Percentiles rank a stretch among this genome's conserved stretches.
phyloP scores from a whole-genome alignment of 2,329 filamentous ascomycete species.

The Arthrobotrys sphaeroides region DNA sequence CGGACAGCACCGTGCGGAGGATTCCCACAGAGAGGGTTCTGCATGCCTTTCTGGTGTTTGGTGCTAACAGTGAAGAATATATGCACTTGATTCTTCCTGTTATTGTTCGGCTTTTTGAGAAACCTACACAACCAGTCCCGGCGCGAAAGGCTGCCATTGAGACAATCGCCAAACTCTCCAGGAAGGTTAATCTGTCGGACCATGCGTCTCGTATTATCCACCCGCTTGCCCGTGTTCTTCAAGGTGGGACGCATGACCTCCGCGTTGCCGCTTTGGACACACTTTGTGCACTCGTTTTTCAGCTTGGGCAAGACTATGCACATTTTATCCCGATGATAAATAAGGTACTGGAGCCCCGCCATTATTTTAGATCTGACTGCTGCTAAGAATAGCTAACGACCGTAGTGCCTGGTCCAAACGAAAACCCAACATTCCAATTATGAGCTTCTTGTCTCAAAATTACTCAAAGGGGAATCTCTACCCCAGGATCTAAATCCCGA shows the following conservation, averaged over 20 bases:
- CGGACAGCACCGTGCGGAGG: slow-evolving; percentile 79
- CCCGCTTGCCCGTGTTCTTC: slow-evolving; percentile 83
- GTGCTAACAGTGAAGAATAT: slow-evolving; percentile 94
- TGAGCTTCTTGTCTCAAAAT: slow-evolving; percentile 86
- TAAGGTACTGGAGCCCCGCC: slow-evolving; percentile 67
- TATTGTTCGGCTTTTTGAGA: slow-evolving; percentile 93
- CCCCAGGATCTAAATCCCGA: slow-evolving; percentile 93
- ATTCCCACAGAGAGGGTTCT: slow-evolving; percentile 87
- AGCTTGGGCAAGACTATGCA: slow-evolving; percentile 92
- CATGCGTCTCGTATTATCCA: slow-evolving; percentile 97
- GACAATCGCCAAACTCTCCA: slow-evolving; percentile 89
- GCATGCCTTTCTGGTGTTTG: slow-evolving; percentile 95
- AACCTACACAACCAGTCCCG: slow-evolving; percentile 78
- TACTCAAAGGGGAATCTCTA: slow-evolving; percentile 93
- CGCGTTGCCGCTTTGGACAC: slow-evolving; percentile 89
- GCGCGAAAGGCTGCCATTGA: slow-evolving; percentile 91
- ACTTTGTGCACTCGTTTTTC: slow-evolving; percentile 92
- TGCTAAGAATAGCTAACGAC: slow-evolving; percentile 14
- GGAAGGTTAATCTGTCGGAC: slow-evolving; percentile 96
- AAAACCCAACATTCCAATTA: slow-evolving; percentile 92
- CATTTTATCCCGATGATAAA: slow-evolving; percentile 95
- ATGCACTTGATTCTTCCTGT: slow-evolving; percentile 99
- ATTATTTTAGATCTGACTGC: not conserved
- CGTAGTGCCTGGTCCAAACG: slow-evolving; percentile 71
- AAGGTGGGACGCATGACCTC: slow-evolving; percentile 75